Conservation (phyloP, 202 grass and related monocot species). For the Thinopyrum obtusiflorum region DNA sequence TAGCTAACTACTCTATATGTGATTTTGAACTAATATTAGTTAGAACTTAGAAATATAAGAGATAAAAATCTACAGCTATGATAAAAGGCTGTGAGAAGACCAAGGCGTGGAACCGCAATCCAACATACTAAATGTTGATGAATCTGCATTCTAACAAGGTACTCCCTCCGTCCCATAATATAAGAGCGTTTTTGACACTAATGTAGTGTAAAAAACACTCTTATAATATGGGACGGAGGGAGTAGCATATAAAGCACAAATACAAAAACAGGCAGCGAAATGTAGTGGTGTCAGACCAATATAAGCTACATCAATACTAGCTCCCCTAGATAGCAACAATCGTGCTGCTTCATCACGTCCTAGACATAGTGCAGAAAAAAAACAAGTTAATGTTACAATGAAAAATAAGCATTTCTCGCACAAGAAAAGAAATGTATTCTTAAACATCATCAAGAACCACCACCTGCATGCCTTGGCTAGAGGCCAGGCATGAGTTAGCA, state of each 20-base stretch:
- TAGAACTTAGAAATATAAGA: not conserved
- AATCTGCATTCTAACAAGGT: too few species aligned
- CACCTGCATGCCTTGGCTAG: not conserved
- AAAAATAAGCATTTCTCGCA: not conserved
- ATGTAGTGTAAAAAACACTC: too few species aligned
- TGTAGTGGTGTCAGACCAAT: conserved; percentile 26
- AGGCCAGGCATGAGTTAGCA: not conserved
- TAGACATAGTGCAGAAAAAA: not conserved
- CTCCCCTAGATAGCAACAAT: not conserved
- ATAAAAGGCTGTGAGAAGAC: not conserved
- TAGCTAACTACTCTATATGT: not conserved
- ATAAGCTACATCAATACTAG: conserved; percentile 13
- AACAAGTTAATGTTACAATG: not conserved
- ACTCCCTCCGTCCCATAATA: too few species aligned
- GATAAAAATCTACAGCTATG: not conserved
- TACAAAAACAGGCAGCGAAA: conserved; percentile 8
- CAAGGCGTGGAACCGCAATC: not conserved
- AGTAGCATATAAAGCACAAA: too few species aligned
- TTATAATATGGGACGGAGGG: too few species aligned
- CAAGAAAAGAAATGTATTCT: not conserved
- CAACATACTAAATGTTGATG: too few species aligned
- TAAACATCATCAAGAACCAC: not conserved
- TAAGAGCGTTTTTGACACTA: too few species aligned
- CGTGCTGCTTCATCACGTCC: conserved; percentile 22
- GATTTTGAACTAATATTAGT: not conserved